Percentiles rank a stretch among this genome's conserved stretches.
These are phyloP conservation scores for Aaosphaeria arxii DNA, from an alignment of 2,329 filamentous ascomycete species.

Conservation along the genomic window DNA sequence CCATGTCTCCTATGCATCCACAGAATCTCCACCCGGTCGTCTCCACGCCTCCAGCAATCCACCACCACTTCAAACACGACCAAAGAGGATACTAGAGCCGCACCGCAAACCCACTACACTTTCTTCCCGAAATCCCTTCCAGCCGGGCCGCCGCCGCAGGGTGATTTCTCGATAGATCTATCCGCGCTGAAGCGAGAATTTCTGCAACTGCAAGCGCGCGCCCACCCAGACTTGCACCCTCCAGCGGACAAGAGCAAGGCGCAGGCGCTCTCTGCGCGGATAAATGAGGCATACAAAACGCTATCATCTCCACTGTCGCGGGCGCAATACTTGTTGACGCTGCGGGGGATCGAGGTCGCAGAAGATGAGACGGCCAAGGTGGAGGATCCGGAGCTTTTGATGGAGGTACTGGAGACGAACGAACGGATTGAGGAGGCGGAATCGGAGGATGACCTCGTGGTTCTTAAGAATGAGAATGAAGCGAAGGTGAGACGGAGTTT, in stretches of 20 bases:
- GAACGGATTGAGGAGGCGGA: slow-evolving; percentile 58
- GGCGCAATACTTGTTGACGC: slow-evolving; percentile 79
- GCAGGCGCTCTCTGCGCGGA: slow-evolving; percentile 73
- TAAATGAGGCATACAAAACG: slow-evolving; percentile 91
- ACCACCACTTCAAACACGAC: slow-evolving; percentile 5
- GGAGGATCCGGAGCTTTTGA: slow-evolving; percentile 69
- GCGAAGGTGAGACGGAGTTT: slow-evolving; percentile 64
- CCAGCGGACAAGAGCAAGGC: slow-evolving; percentile 57
- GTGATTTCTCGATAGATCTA: slow-evolving; percentile 72
- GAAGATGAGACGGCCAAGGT: slow-evolving; percentile 73
- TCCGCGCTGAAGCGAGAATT: slow-evolving; percentile 77
- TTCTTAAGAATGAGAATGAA: slow-evolving; percentile 64
- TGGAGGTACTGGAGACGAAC: slow-evolving; percentile 72
- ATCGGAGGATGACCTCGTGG: slow-evolving; percentile 61
- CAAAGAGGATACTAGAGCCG: slow-evolving; percentile 3
- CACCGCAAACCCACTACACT: slow-evolving; percentile 68
- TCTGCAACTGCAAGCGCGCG: slow-evolving; percentile 73
- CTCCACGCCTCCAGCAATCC: slow-evolving; percentile 21
- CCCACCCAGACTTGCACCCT: slow-evolving; percentile 68
- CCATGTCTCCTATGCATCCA: slow-evolving; percentile 25
- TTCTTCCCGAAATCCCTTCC: slow-evolving; percentile 83
- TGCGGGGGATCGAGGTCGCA: slow-evolving; percentile 72
- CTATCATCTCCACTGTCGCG: slow-evolving; percentile 73
- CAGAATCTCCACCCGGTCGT: slow-evolving; percentile 6
- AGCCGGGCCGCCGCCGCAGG: slow-evolving; percentile 70